phyloP scores from a whole-genome alignment of 2,329 filamentous ascomycete genomes.

The Microsporum ferrugineum region DNA sequence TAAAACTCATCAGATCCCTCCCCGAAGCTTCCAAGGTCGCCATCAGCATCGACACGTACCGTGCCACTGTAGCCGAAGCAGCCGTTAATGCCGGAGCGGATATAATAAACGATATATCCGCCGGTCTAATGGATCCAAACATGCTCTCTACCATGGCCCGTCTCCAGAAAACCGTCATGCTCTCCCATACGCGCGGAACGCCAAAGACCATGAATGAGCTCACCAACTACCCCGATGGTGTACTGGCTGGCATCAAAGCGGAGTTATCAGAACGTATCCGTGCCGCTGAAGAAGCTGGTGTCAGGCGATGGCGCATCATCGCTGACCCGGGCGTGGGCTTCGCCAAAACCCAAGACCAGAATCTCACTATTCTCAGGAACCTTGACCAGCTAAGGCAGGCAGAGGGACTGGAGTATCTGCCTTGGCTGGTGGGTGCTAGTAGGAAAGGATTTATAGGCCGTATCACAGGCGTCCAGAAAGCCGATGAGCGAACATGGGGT shows the following conservation, averaged over 20 bases:
- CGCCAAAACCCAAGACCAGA: slow-evolving; percentile 71
- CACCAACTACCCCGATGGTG: slow-evolving; percentile 55
- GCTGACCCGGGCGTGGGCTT: slow-evolving; percentile 92
- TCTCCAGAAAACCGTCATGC: slow-evolving; percentile 63
- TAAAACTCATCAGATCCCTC: slow-evolving; percentile 58
- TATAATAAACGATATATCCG: slow-evolving; percentile 90
- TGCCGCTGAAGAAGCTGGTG: slow-evolving; percentile 68
- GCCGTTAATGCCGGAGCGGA: slow-evolving; percentile 71
- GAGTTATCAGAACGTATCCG: slow-evolving; percentile 61
- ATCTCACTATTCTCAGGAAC: slow-evolving; percentile 63
- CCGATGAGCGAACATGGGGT: slow-evolving; percentile 64
- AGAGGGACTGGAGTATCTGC: slow-evolving; percentile 45
- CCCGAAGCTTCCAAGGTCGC: slow-evolving; percentile 53
- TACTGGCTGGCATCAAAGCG: slow-evolving; percentile 52
- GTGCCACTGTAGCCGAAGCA: slow-evolving; percentile 65
- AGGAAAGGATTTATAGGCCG: slow-evolving; percentile 80
- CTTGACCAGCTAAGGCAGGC: slow-evolving; percentile 48
- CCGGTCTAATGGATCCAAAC: slow-evolving; percentile 60
- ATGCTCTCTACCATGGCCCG: slow-evolving; percentile 75
- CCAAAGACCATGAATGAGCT: slow-evolving; percentile 67
- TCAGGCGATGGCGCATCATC: slow-evolving; percentile 86
- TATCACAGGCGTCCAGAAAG: slow-evolving; percentile 62
- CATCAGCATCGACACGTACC: slow-evolving; percentile 88
- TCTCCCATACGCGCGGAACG: slow-evolving; percentile 92
- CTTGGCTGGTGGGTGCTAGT: slow-evolving; percentile 83